Evolutionary conservation across 75 land plant species (phyloP).

Genomic region (Sequoiadendron giganteum): DNA sequence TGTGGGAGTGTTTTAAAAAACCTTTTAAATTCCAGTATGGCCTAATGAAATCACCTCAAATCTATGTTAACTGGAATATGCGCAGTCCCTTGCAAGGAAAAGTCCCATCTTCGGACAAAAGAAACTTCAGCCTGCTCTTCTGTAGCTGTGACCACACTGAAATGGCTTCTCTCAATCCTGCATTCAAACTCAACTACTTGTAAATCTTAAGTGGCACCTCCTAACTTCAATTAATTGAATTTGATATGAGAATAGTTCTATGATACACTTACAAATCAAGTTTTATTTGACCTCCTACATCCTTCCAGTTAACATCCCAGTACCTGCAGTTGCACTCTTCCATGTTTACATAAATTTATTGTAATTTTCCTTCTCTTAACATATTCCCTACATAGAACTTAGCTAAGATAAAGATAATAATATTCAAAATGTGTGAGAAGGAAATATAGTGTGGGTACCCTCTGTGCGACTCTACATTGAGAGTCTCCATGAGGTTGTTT

Average conservation of each 20-base stretch:
- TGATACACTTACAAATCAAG: slow-evolving; percentile 25
- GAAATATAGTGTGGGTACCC: slow-evolving; percentile 20
- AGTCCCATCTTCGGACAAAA: slow-evolving; percentile 39
- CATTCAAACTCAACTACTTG: background rate
- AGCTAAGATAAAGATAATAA: too few species aligned
- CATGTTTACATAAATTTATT: too few species aligned
- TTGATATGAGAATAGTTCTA: too few species aligned
- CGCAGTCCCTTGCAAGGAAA: slow-evolving; percentile 10
- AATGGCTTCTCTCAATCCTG: slow-evolving; percentile 41
- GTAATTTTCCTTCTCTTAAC: too few species aligned
- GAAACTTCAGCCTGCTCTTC: slow-evolving; percentile 49
- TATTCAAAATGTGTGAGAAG: too few species aligned
- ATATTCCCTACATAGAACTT: too few species aligned
- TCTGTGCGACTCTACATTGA: slow-evolving; percentile 30
- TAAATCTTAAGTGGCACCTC: background rate
- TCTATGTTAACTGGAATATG: slow-evolving; percentile 50
- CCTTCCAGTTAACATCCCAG: slow-evolving; percentile 55
- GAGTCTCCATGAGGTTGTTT: slow-evolving; percentile 40
- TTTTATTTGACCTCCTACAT: slow-evolving; percentile 34
- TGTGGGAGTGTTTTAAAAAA: too few species aligned
- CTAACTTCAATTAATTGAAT: too few species aligned
- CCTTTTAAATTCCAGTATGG: too few species aligned
- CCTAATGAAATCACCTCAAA: slow-evolving; percentile 23
- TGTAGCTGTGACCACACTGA: slow-evolving; percentile 24
- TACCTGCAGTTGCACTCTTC: slow-evolving; percentile 25